These are phyloP conservation scores for Vinca minor DNA, from an alignment of 257 asterid species.

Conservation along the genomic window DNA sequence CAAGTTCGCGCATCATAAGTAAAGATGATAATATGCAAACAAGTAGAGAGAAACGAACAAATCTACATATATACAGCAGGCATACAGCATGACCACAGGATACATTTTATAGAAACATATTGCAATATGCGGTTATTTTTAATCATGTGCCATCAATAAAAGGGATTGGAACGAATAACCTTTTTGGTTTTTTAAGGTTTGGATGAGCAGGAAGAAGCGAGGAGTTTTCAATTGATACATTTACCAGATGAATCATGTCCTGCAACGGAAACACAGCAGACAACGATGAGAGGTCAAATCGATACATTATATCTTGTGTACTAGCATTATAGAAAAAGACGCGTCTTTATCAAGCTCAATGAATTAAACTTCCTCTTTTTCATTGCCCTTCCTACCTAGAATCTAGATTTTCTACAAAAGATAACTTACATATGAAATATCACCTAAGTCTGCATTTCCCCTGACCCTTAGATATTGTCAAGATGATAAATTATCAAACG, in stretches of 20 bases:
- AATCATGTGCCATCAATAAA: background rate
- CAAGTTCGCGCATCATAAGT: background rate
- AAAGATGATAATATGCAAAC: background rate
- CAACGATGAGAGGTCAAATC: background rate
- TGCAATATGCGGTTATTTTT: background rate
- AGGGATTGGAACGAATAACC: background rate
- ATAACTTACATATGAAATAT: background rate
- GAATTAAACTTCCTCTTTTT: no score
- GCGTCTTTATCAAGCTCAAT: background rate
- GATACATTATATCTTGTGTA: no score
- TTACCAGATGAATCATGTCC: background rate
- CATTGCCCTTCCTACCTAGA: background rate
- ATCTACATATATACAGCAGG: background rate
- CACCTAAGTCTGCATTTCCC: background rate
- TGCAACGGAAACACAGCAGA: background rate
- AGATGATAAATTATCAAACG: background rate
- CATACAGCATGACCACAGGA: background rate
- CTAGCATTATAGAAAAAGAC: background rate
- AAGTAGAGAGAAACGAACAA: background rate
- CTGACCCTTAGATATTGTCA: background rate
- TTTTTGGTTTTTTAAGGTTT: background rate
- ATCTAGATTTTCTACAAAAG: background rate
- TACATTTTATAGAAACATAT: background rate
- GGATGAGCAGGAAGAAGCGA: background rate
- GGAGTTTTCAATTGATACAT: background rate